Evolutionary conservation across 306 rosid genomes (phyloP).

Genomic region (Ormosia semicastrata): DNA sequence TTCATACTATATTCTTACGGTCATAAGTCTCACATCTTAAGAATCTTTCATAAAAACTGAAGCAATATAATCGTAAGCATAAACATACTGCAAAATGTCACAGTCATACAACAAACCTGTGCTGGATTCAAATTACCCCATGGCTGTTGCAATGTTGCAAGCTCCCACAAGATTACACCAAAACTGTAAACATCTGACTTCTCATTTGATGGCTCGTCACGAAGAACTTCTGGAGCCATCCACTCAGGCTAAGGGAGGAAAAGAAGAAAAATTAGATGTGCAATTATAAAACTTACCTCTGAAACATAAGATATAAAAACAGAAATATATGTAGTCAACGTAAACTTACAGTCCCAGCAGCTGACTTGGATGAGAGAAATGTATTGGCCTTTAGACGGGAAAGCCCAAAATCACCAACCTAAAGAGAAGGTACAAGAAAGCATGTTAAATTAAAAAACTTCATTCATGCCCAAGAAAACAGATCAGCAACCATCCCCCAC

Average conservation of each 20-base stretch:
- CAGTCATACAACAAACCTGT: slow-evolving; percentile 59
- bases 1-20: slow-evolving; percentile 4
- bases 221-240: slow-evolving; percentile 99
- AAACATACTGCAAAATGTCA: neutral
- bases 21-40: neutral
- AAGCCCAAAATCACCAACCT: slow-evolving; percentile 99
- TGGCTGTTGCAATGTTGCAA: slow-evolving; percentile 88
- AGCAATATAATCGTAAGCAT: slow-evolving; percentile 22
- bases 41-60: slow-evolving; percentile 1
- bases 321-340: slow-evolving; percentile 9
- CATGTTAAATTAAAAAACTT: neutral
- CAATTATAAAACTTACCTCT: neutral
- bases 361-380: slow-evolving; percentile 95
- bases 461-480: neutral
- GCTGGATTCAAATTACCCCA: slow-evolving; percentile 94
- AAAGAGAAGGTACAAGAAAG: slow-evolving; percentile 15
- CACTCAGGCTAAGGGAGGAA: slow-evolving; percentile 73
- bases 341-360: slow-evolving; percentile 96
- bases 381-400: slow-evolving; percentile 95
- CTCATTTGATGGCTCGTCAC: slow-evolving; percentile 96
- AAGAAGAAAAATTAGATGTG: slow-evolving; percentile 9
- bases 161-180: slow-evolving; percentile 96
- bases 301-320: slow-evolving; percentile 3
- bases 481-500: neutral
- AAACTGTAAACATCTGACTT: slow-evolving; percentile 96